Evolutionary conservation across 2,329 filamentous ascomycete species (phyloP).

Genomic region (Eurotiales sp.): DNA sequence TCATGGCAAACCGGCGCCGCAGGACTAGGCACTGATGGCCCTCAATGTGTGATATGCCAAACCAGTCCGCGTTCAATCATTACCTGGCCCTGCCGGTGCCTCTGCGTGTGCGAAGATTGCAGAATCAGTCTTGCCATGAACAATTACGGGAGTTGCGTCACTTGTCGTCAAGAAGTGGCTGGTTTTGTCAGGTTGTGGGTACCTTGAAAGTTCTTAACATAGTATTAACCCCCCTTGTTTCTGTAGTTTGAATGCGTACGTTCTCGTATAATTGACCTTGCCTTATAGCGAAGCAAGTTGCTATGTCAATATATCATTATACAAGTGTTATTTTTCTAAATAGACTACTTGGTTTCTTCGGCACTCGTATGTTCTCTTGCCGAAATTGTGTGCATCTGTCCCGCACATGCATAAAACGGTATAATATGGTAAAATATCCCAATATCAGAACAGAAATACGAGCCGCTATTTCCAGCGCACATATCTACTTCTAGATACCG

Average conservation of each 20-base stretch:
- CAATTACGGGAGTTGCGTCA: constrained; percentile 95
- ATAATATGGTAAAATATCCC: background rate
- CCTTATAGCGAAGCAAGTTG: background rate
- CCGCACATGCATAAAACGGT: background rate
- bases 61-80: constrained; percentile 80
- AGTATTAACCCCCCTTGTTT: background rate
- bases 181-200: constrained; percentile 92
- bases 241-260: background rate
- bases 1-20: constrained; percentile 68
- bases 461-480: background rate
- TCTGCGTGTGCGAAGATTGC: constrained; percentile 93
- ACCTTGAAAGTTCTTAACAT: constrained; percentile 52
- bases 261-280: background rate
- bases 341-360: constrained; percentile 1
- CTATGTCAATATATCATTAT: background rate
- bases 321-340: background rate
- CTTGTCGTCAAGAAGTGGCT: constrained; percentile 80
- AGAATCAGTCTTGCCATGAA: constrained; percentile 91
- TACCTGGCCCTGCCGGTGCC: constrained; percentile 92
- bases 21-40: constrained; percentile 69
- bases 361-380: no score
- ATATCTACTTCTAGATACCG: no score
- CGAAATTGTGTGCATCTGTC: background rate
- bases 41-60: constrained; percentile 92
- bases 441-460: background rate